phyloP scores from a whole-genome alignment of 169 alveolate genomes.

The Plasmodium vivax region DNA sequence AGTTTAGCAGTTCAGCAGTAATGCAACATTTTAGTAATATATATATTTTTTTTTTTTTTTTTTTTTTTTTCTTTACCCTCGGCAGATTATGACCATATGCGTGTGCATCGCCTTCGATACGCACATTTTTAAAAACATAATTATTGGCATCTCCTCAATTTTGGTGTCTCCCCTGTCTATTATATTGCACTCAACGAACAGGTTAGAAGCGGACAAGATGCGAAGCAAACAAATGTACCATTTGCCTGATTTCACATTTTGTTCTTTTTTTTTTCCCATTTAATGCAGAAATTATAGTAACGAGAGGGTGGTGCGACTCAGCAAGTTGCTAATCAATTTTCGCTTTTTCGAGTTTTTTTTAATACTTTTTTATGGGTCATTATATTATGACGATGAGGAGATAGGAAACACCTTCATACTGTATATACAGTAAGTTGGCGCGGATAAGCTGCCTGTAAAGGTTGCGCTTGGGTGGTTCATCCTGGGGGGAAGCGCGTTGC shows the following conservation, averaged over 20 bases:
- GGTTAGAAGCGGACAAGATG: slow-evolving; percentile 14
- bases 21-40: background rate
- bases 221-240: background rate
- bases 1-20: background rate
- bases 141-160: slow-evolving; percentile 73
- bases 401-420: slow-evolving; percentile 48
- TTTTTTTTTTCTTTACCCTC: background rate
- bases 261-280: background rate
- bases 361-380: slow-evolving; percentile 72
- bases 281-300: slow-evolving; percentile 50
- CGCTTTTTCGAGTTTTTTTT: slow-evolving; percentile 71
- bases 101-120: slow-evolving; percentile 72
- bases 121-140: slow-evolving; percentile 71
- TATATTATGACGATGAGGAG: slow-evolving; percentile 72
- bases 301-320: slow-evolving; percentile 69
- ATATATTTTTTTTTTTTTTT: background rate
- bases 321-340: slow-evolving; percentile 65
- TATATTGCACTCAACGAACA: slow-evolving; percentile 54
- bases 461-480: background rate
- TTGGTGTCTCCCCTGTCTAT: slow-evolving; percentile 65
- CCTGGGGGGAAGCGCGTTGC: background rate
- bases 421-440: slow-evolving; percentile 50
- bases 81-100: slow-evolving; percentile 72
- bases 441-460: background rate
- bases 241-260: background rate